Conservation (phyloP, 192 early-diverging fungal species). For the Phlyctochytrium planicorne region DNA sequence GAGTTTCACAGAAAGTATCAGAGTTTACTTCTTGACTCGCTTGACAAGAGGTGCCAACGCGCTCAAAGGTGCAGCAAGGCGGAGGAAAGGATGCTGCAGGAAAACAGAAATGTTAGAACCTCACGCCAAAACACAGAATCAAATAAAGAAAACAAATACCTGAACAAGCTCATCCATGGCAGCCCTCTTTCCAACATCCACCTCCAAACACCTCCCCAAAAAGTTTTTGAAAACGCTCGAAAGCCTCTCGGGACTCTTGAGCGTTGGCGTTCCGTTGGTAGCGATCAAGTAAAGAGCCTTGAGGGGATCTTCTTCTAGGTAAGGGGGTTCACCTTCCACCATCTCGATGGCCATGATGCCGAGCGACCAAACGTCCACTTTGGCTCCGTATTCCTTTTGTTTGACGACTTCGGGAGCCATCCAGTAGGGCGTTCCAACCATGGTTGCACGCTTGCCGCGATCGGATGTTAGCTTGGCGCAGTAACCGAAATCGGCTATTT, state of each 20-base stretch:
- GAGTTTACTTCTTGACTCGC: constrained; percentile 39
- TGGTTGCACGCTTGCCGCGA: constrained; percentile 67
- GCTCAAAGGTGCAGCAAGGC: constrained; percentile 74
- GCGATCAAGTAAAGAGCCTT: constrained; percentile 69
- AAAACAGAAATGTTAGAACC: too few relatives aligned
- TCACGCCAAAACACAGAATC: not conserved
- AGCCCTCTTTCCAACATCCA: constrained; percentile 84
- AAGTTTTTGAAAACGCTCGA: constrained; percentile 84
- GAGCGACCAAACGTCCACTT: constrained; percentile 59
- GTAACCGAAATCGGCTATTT: constrained; percentile 1
- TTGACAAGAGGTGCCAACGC: constrained; percentile 81
- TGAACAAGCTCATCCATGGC: constrained; percentile 74
- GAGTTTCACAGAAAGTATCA: too few relatives aligned
- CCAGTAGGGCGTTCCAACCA: constrained; percentile 63
- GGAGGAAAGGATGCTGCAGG: constrained; percentile 80
- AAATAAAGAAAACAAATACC: constrained; percentile 33
- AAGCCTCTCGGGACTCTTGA: constrained; percentile 84
- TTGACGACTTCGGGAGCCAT: constrained; percentile 56
- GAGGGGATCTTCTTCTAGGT: constrained; percentile 86
- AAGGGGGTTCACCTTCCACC: constrained; percentile 56
- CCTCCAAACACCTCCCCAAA: constrained; percentile 85
- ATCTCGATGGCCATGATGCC: constrained; percentile 65
- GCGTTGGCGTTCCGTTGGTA: constrained; percentile 88
- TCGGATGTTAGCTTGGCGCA: constrained; percentile 60
- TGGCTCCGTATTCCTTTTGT: constrained; percentile 46